Percentiles rank a stretch among this genome's conserved stretches.
phyloP scores from a whole-genome alignment of 1,284 basidiomycete species.

The Hemileia vastatrix region DNA sequence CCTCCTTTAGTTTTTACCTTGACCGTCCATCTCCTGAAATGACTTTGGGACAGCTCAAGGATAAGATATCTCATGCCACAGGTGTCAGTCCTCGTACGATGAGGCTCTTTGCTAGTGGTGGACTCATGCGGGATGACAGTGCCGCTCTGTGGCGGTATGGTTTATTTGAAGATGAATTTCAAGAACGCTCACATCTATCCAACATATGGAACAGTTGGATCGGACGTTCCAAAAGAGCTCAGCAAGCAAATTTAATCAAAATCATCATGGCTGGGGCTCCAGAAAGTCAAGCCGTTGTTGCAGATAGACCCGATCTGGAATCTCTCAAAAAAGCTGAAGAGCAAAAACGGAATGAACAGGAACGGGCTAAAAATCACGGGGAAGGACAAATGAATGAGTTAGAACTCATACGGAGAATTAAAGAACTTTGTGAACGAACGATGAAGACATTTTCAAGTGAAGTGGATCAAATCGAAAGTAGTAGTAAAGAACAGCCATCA shows the following conservation, averaged over 20 bases:
- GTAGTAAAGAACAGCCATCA: constrained; percentile 41
- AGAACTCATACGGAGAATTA: neutral
- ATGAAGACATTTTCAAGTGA: neutral
- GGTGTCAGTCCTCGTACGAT: constrained; percentile 8
- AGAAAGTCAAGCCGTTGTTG: constrained; percentile 9
- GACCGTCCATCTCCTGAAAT: constrained; percentile 10
- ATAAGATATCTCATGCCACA: constrained; percentile 8
- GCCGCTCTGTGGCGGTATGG: constrained; percentile 9
- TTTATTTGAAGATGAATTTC: constrained; percentile 2
- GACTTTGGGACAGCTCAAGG: constrained; percentile 11
- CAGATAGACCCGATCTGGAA: constrained; percentile 11
- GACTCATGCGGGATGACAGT: constrained; percentile 14
- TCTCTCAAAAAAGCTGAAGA: neutral
- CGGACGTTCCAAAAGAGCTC: constrained; percentile 1
- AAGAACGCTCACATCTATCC: neutral
- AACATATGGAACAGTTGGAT: neutral
- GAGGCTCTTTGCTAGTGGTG: constrained; percentile 18
- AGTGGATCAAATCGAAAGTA: constrained; percentile 11
- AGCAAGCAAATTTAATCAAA: constrained; percentile 4
- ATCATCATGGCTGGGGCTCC: constrained; percentile 16
- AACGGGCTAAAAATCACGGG: neutral
- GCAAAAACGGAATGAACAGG: neutral
- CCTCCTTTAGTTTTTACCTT: constrained; percentile 9
- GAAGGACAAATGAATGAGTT: neutral
- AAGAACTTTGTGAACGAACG: constrained; percentile 1